Evolutionary conservation across 164 flowering plant genomes (phyloP), one percentile per base, ranked within the genome.

Genomic region (Macadamia tetraphylla): DNA sequence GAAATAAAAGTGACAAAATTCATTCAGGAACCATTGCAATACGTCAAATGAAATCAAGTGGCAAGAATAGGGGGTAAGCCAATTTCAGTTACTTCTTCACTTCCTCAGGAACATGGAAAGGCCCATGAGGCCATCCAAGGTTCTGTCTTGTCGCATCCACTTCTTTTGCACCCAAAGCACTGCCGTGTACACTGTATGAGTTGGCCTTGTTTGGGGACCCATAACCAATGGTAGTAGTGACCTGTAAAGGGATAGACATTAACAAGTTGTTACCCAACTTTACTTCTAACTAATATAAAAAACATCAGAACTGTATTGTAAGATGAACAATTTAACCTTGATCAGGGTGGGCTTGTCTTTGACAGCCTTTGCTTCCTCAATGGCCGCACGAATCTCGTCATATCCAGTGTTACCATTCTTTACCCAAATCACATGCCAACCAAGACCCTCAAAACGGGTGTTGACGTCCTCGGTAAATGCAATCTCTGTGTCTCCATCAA

Each of bases 201-300:
- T 92, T 92, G 9, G 99, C 82, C 82, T 94, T 94, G 88, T 94
- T 94, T 43, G 98, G 99, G 10, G 99, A 92, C 1, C 99, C 99
- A 85, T 60, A 94, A 67, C 99, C 99, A 76, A 94, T 94, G 30
- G 98, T 94, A 32, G 99, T 94, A 14, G 98, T 94, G 44, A 93
- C 89, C 98, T 94, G 81, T 29, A 58, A 67, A 70, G 66, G 63
- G 29, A 57, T 55, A 56, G 64, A 72, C 1, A 18, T 67, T 46
- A 58, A 23, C 3, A 71, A 55, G 61, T 61, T 0, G 44, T 42
- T 52, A 49, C 18, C 23, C 8, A 42, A 29, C 29, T 43, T 55
- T 17, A 46, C 58, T 11, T 42, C 9, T 56, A 53, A 59, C 11
- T 15, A 55, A 71, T 31, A 10, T 49, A 14, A 46, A 40, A 59